Evolutionary conservation across 2,329 filamentous ascomycete species (phyloP), one percentile per base, ranked within the genome.

Genomic region (Aspergillus melleus): DNA sequence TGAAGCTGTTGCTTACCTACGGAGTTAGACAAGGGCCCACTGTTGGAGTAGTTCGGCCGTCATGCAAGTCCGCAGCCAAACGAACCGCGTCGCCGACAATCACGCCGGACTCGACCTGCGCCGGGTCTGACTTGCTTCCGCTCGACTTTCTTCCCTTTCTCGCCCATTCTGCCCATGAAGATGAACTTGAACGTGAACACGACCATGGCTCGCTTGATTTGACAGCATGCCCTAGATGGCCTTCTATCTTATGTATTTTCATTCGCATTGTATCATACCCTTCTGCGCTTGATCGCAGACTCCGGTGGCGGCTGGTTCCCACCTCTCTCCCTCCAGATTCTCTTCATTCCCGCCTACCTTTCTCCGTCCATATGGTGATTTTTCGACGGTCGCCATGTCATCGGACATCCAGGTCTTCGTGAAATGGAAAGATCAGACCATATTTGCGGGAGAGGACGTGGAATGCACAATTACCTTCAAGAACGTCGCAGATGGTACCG

Each of bases 391-490:
- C 73, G 74, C 73, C 63, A 81, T 81, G 76, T 79, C 80, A 74
- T 86, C 83, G 78, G 94, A 96, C 81, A 92, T 99, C 75, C 90
- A 93, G 76, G 94, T 97, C 77, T 96, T 94, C 76, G 91, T 99
- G 76, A 88, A 89, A 80, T 99, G 94, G 90, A 90, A 92, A 76
- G 91, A 96, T 74, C 88, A 94, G 76, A 93, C 91, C 63, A 91
- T 99, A 70, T 99, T 98, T 79, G 91, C 95, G 59, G 95, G 95
- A 77, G 95, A 99, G 82, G 90, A 96, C 72, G 86, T 98, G 72
- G 91, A 93, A 79, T 98, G 95, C 79, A 92, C 89, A 67, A 96
- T 99, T 76, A 97, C 91, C 54, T 99, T 99, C 80, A 94, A 90
- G 79, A 99, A 99, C 75, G 84, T 93, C 53, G 81, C 84, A 30